Evolutionary conservation across 768 basidiomycete species (phyloP).

Genomic region (Pleurotus salmoneostramineus): DNA sequence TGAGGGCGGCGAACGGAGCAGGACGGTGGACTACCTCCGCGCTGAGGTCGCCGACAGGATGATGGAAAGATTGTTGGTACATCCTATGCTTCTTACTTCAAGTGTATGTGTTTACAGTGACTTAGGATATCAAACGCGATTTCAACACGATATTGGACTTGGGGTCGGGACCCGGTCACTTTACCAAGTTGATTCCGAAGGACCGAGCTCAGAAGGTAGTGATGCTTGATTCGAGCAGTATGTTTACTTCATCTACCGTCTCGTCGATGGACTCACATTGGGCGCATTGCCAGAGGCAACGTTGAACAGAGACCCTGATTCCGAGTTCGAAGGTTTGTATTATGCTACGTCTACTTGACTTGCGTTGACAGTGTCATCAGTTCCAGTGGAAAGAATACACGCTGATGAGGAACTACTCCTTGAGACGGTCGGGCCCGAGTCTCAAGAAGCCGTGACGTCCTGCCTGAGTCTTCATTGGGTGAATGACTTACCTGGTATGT

Average conservation of each 20-base stretch:
- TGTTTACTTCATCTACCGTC: not conserved
- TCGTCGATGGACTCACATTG: not conserved
- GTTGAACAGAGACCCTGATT: slow-evolving; percentile 73
- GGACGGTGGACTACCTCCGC: slow-evolving; percentile 87
- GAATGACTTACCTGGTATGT: slow-evolving; percentile 89
- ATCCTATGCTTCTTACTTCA: slow-evolving; percentile 11
- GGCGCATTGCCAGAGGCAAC: slow-evolving; percentile 46
- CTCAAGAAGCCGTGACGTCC: slow-evolving; percentile 90
- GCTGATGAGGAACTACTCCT: slow-evolving; percentile 84
- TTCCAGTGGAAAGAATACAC: slow-evolving; percentile 73
- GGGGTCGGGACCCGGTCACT: slow-evolving; percentile 89
- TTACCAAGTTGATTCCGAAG: slow-evolving; percentile 75
- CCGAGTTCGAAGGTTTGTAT: slow-evolving; percentile 74
- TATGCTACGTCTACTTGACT: not conserved
- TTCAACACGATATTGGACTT: slow-evolving; percentile 82
- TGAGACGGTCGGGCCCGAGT: slow-evolving; percentile 56
- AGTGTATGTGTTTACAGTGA: slow-evolving; percentile 6
- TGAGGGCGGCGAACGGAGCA: slow-evolving; percentile 56
- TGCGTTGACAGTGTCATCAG: slow-evolving; percentile 7
- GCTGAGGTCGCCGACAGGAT: slow-evolving; percentile 88
- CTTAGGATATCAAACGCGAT: slow-evolving; percentile 85
- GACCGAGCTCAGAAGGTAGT: slow-evolving; percentile 66
- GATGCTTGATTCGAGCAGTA: slow-evolving; percentile 89
- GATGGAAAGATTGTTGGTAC: slow-evolving; percentile 85
- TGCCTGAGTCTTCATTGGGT: slow-evolving; percentile 95